Evolutionary conservation across 2,329 filamentous ascomycete species (phyloP).

Genomic region (Exserohilum rostratum): DNA sequence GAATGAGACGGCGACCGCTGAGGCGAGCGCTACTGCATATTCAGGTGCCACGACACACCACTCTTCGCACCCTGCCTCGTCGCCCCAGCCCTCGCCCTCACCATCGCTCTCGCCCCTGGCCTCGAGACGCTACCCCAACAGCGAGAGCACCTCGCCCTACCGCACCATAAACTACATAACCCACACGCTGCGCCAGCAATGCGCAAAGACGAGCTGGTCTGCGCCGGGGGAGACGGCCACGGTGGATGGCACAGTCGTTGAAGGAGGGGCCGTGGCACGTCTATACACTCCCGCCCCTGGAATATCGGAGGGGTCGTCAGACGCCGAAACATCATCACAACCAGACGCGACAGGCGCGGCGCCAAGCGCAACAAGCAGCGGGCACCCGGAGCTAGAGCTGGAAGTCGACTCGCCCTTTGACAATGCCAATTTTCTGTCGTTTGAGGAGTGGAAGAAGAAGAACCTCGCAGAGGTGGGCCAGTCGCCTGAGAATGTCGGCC

Average conservation of each 20-base stretch:
- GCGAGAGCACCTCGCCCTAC: constrained; percentile 53
- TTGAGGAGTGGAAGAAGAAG: constrained; percentile 97
- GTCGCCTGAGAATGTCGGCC: constrained; percentile 70
- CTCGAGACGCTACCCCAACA: constrained; percentile 32
- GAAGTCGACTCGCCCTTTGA: constrained; percentile 72
- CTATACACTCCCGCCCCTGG: constrained; percentile 19
- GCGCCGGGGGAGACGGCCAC: constrained; percentile 25
- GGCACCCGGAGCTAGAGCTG: constrained; percentile 55
- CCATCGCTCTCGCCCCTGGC: constrained; percentile 12
- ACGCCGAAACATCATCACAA: constrained; percentile 2
- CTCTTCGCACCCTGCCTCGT: constrained; percentile 3
- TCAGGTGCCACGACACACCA: constrained; percentile 29
- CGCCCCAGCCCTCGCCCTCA: constrained; percentile 15
- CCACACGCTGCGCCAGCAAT: constrained; percentile 76
- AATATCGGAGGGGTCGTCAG: constrained; percentile 15
- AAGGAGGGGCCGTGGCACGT: constrained; percentile 16
- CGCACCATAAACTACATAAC: constrained; percentile 83
- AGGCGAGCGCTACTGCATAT: constrained; percentile 32
- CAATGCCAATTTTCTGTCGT: constrained; percentile 87
- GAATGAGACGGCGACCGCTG: constrained; percentile 38
- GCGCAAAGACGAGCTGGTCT: constrained; percentile 67
- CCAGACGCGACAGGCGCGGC: constrained; percentile 14
- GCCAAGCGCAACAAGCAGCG: constrained; percentile 7
- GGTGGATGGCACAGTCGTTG: constrained; percentile 16
- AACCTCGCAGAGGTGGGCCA: constrained; percentile 87